phyloP scores from a whole-genome alignment of 352 stramenopile species.

The Pythium guiyangense region DNA sequence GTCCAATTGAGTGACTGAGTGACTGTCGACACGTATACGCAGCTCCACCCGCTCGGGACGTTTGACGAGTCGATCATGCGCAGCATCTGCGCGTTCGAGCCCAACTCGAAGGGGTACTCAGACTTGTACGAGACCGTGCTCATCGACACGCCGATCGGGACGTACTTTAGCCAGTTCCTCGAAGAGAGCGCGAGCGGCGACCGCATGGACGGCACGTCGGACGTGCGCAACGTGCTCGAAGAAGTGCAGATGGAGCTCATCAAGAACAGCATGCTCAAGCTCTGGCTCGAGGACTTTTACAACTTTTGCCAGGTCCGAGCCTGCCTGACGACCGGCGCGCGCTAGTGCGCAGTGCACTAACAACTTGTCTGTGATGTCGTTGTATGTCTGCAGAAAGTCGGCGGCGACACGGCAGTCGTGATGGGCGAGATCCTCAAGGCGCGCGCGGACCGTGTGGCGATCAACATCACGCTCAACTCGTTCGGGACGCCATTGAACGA shows the following conservation, averaged over 20 bases:
- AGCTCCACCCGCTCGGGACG: slow-evolving; percentile 98
- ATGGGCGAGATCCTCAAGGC: slow-evolving; percentile 96
- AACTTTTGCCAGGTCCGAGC: slow-evolving; percentile 87
- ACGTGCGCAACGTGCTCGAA: slow-evolving; percentile 96
- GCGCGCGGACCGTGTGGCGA: slow-evolving; percentile 96
- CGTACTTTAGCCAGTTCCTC: slow-evolving; percentile 98
- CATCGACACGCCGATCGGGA: slow-evolving; percentile 97
- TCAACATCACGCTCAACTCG: slow-evolving; percentile 99
- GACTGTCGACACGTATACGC: slow-evolving; percentile 7
- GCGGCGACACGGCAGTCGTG: slow-evolving; percentile 96
- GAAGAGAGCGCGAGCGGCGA: slow-evolving; percentile 89
- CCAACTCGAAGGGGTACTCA: slow-evolving; percentile 95
- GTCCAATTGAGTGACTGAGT: background rate
- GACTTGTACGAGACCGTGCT: slow-evolving; percentile 99
- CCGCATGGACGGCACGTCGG: slow-evolving; percentile 79
- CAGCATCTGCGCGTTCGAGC: slow-evolving; percentile 98
- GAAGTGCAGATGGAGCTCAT: slow-evolving; percentile 99
- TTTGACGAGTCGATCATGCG: slow-evolving; percentile 99
- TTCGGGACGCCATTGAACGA: slow-evolving; percentile 93
- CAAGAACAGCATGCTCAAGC: slow-evolving; percentile 98
- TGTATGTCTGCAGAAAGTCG: slow-evolving; percentile 63
- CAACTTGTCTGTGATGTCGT: background rate
- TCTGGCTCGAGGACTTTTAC: slow-evolving; percentile 95
- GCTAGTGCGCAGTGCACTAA: background rate
- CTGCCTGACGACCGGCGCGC: background rate